These are phyloP conservation scores for Pichia sp. DNA, from an alignment of 1,139 yeast genomes.

Conservation along the genomic window DNA sequence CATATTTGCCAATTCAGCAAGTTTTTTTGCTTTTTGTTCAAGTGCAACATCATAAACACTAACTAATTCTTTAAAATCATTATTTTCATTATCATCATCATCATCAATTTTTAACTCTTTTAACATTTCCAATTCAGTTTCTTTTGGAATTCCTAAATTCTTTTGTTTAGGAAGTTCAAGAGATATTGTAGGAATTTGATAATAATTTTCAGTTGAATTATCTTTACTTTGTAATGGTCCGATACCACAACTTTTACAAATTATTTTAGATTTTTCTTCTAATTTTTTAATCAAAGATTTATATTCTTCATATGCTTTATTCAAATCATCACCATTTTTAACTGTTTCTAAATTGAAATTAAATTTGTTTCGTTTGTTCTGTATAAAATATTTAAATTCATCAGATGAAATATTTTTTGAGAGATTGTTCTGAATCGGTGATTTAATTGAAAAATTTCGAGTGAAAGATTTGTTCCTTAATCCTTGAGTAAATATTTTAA, in stretches of 20 bases:
- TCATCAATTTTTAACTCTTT: background rate
- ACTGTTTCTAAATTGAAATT: background rate
- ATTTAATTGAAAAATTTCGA: too few species aligned
- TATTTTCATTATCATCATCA: background rate
- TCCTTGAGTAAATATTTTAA: too few species aligned
- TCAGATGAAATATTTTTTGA: too few species aligned
- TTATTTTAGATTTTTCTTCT: conserved; percentile 1
- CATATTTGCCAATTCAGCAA: conserved; percentile 1
- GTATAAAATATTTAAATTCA: background rate
- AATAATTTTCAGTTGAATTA: background rate
- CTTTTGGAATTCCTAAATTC: background rate
- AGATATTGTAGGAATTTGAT: conserved; percentile 1
- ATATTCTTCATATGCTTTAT: conserved; percentile 9
- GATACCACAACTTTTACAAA: conserved; percentile 11
- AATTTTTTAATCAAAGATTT: background rate
- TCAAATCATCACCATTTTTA: conserved; percentile 1
- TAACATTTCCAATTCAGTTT: background rate
- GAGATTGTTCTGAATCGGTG: too few species aligned
- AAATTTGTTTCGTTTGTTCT: background rate
- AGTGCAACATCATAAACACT: background rate
- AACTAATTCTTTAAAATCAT: background rate
- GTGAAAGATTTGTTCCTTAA: too few species aligned
- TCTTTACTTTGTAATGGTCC: conserved; percentile 9
- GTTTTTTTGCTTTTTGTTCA: conserved; percentile 3
- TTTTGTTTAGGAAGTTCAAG: background rate